Evolutionary conservation across 768 basidiomycete species (phyloP).

Genomic region (Grammothele lineata): DNA sequence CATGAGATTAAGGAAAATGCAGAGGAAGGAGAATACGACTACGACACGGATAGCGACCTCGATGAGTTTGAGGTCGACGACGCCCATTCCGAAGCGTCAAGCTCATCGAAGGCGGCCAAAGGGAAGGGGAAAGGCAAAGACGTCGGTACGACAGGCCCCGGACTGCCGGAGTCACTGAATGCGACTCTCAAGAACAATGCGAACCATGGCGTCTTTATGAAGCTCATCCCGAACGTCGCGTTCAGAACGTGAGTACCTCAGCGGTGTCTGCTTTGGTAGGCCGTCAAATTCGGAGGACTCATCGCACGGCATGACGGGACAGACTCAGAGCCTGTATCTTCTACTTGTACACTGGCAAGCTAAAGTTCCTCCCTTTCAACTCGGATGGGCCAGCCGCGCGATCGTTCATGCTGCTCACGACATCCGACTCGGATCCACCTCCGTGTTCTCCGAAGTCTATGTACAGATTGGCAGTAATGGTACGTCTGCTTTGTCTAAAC

Average conservation of each 20-base stretch:
- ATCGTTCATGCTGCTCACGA: not conserved
- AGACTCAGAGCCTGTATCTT: conserved; percentile 37
- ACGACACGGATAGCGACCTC: conserved; percentile 21
- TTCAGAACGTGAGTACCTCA: conserved; percentile 20
- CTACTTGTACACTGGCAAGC: conserved; percentile 34
- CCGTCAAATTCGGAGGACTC: too few relatives aligned
- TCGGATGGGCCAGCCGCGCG: conserved; percentile 12
- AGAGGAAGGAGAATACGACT: conserved; percentile 17
- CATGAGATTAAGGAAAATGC: conserved; percentile 6
- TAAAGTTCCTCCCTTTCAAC: conserved; percentile 29
- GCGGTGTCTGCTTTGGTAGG: too few relatives aligned
- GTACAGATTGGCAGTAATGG: conserved; percentile 19
- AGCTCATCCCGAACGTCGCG: conserved; percentile 16
- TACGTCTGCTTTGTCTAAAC: not conserved
- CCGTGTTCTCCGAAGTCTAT: conserved; percentile 13
- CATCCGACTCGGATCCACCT: not conserved
- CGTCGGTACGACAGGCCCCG: not conserved
- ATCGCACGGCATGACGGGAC: too few relatives aligned
- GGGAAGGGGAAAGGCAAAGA: not conserved
- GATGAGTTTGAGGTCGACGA: conserved; percentile 14
- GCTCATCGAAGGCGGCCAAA: too few relatives aligned
- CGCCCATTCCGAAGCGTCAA: too few relatives aligned
- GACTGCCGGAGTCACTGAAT: not conserved
- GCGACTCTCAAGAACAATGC: not conserved
- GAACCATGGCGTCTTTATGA: not conserved